A percentile compares a stretch with the other conserved stretches of the same genome.
Evolutionary conservation across 2,329 filamentous ascomycete genomes (phyloP).

Genomic region (Ophiostoma tasmaniense): DNA sequence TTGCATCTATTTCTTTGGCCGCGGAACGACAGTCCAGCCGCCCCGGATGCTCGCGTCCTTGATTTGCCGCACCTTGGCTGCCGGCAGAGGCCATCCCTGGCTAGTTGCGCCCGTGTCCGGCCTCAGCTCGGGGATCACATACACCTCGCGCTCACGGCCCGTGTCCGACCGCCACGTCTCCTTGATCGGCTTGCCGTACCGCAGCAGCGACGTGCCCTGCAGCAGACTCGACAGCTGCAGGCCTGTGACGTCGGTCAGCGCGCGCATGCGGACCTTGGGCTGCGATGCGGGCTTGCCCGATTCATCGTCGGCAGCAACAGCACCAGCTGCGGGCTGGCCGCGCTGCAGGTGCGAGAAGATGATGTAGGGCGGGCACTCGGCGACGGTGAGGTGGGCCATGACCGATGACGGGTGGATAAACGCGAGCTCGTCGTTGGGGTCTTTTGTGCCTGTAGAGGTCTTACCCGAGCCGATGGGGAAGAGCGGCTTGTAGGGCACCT

Average conservation of each 20-base stretch:
- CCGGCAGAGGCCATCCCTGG: constrained; percentile 75
- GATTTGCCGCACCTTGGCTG: constrained; percentile 74
- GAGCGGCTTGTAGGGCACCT: constrained; percentile 84
- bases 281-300: constrained; percentile 28
- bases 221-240: constrained; percentile 70
- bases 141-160: constrained; percentile 58
- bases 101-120: constrained; percentile 57
- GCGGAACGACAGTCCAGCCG: constrained; percentile 61
- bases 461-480: constrained; percentile 49
- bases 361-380: constrained; percentile 78
- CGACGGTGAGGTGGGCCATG: constrained; percentile 58
- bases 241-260: constrained; percentile 70
- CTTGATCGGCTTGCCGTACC: constrained; percentile 85
- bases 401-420: constrained; percentile 83
- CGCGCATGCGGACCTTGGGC: constrained; percentile 78
- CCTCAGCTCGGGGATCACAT: constrained; percentile 69
- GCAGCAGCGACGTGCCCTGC: constrained; percentile 74
- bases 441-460: constrained; percentile 27
- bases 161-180: constrained; percentile 49
- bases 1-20: background rate
- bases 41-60: constrained; percentile 52
- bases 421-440: constrained; percentile 53
- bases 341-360: constrained; percentile 81
- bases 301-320: background rate
- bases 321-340: constrained; percentile 30